Evolutionary conservation across 1,139 yeast species (phyloP).

Genomic region (Debaryomyces coudertii): DNA sequence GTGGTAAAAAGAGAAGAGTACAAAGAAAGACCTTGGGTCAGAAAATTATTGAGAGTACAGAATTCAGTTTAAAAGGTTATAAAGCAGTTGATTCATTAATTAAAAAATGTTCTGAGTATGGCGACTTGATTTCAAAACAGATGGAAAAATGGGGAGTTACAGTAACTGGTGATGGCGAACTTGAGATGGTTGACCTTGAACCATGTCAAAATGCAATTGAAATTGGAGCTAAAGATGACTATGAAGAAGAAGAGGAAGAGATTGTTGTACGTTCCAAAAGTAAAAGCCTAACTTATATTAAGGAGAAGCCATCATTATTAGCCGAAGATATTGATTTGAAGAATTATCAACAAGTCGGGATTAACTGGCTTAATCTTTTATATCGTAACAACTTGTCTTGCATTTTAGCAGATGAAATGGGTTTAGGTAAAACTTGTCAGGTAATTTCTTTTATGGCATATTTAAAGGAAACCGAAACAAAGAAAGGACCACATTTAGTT

Average conservation of each 20-base stretch:
- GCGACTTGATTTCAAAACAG: conserved; percentile 68
- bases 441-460: conserved; percentile 95
- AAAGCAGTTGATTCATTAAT: conserved; percentile 92
- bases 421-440: conserved; percentile 96
- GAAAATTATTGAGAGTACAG: conserved; percentile 71
- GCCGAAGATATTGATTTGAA: conserved; percentile 70
- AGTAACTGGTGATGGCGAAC: conserved; percentile 63
- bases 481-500: conserved; percentile 92
- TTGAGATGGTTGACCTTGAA: conserved; percentile 31
- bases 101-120: conserved; percentile 78
- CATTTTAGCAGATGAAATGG: conserved; percentile 98
- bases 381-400: conserved; percentile 83
- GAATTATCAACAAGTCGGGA: conserved; percentile 91
- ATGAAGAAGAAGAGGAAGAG: conserved; percentile 39
- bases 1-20: conserved; percentile 36
- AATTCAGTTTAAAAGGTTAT: conserved; percentile 77
- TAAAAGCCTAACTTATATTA: conserved; percentile 53
- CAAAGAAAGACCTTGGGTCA: conserved; percentile 69
- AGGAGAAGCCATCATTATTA: conserved; percentile 69
- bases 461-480: conserved; percentile 91
- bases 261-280: conserved; percentile 26
- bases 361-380: conserved; percentile 86
- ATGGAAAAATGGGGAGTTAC: conserved; percentile 87
- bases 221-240: conserved; percentile 27
- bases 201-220: conserved; percentile 30